Evolutionary conservation across 2,329 filamentous ascomycete species (phyloP).

Genomic region (Fusarium concolor): DNA sequence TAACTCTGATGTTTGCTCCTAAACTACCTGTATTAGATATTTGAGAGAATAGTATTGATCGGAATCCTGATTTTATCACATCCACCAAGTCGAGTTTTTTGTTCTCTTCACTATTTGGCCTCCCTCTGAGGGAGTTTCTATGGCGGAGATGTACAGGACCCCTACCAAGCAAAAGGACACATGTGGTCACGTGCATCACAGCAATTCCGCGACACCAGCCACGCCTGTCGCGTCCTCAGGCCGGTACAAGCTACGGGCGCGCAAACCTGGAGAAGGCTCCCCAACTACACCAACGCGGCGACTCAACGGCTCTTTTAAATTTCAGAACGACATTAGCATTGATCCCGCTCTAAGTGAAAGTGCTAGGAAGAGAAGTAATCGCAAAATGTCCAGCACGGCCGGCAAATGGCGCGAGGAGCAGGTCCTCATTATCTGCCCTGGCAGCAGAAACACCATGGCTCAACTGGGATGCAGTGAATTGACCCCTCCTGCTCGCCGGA

Average conservation of each 20-base stretch:
- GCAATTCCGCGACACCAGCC: constrained; percentile 26
- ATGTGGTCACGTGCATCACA: constrained; percentile 30
- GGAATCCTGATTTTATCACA: rapidly evolving
- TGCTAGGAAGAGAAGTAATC: constrained; percentile 9
- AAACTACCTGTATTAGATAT: neutral
- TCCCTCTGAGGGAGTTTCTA: neutral
- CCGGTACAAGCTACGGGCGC: constrained; percentile 44
- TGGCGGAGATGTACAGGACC: constrained; percentile 9
- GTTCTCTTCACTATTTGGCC: neutral
- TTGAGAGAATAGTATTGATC: neutral
- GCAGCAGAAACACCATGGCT: constrained; percentile 89
- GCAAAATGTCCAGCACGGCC: constrained; percentile 65
- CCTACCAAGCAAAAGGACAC: constrained; percentile 7
- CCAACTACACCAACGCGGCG: constrained; percentile 40
- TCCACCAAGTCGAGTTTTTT: neutral
- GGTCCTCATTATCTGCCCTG: constrained; percentile 79
- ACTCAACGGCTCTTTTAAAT: constrained; percentile 22
- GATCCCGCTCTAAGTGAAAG: neutral
- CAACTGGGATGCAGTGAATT: constrained; percentile 92
- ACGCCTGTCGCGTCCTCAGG: constrained; percentile 33
- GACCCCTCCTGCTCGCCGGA: constrained; percentile 86
- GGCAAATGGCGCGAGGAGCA: constrained; percentile 74
- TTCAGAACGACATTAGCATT: neutral
- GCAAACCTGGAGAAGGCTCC: constrained; percentile 34
- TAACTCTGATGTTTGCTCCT: neutral